Percentiles rank a stretch among this genome's conserved stretches.
Conservation (phyloP, 23 red algal species). For the Agarophyton chilense region DNA sequence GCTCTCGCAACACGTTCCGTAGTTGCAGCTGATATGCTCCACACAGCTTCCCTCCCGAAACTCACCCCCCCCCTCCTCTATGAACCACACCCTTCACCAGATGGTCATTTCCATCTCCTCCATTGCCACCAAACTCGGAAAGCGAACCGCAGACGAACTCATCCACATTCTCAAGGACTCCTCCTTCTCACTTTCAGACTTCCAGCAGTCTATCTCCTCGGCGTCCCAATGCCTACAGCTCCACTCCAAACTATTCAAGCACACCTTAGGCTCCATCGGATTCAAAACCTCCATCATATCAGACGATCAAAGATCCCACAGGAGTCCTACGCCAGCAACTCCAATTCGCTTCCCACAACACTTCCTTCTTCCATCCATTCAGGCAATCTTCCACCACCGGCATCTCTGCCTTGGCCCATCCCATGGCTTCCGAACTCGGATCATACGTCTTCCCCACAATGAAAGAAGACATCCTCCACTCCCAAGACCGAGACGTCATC, state of each 20-base stretch:
- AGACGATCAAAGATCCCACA: not conserved
- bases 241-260: not conserved
- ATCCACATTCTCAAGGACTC: not conserved
- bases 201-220: not conserved
- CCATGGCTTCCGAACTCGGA: not conserved
- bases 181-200: not conserved
- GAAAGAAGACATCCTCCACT: not conserved
- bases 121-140: not conserved
- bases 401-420: not conserved
- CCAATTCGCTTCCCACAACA: not conserved
- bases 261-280: not conserved
- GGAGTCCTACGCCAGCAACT: not conserved
- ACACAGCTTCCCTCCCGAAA: not conserved
- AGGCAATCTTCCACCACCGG: not conserved
- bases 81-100: too few relatives aligned
- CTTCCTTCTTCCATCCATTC: not conserved
- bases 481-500: not conserved
- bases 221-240: not conserved
- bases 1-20: not conserved
- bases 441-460: not conserved
- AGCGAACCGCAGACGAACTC: constrained; percentile 4
- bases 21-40: not conserved
- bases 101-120: not conserved
- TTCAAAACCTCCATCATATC: not conserved
- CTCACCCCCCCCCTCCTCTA: too few relatives aligned